A percentile compares a stretch with the other conserved stretches of the same genome.
Evolutionary conservation across 768 basidiomycete species (phyloP).

Genomic region (Pulveroboletus sp.): DNA sequence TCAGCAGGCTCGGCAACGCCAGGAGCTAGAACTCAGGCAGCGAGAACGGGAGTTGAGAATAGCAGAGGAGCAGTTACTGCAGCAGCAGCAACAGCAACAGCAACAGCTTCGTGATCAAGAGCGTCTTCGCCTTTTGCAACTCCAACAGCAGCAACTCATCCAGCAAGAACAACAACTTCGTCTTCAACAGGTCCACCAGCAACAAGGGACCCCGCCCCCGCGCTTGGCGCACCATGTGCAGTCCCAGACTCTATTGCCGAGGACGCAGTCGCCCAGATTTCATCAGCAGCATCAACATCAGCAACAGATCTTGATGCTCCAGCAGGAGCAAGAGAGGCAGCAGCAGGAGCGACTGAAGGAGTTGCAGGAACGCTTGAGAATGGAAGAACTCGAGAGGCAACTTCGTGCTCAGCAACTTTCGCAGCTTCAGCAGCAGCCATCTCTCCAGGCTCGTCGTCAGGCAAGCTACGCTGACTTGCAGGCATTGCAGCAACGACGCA

Average conservation of each 20-base stretch:
- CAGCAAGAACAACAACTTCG: conserved; percentile 34
- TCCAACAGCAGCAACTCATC: conserved; percentile 39
- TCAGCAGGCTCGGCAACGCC: conserved; percentile 39
- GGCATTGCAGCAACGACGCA: conserved; percentile 45
- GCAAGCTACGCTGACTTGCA: conserved; percentile 48
- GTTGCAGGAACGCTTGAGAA: conserved; percentile 57
- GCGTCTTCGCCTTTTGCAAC: conserved; percentile 38
- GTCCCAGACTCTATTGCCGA: conserved; percentile 34
- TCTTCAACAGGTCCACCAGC: conserved; percentile 36
- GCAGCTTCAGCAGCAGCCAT: conserved; percentile 40
- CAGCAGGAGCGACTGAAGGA: conserved; percentile 54
- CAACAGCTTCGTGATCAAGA: conserved; percentile 39
- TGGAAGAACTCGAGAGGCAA: conserved; percentile 65
- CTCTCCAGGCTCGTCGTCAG: conserved; percentile 35
- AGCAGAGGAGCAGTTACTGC: conserved; percentile 33
- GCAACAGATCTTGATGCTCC: conserved; percentile 62
- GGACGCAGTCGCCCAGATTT: conserved; percentile 75
- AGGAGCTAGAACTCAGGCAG: conserved; percentile 42
- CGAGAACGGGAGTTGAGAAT: conserved; percentile 40
- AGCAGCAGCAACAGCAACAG: conserved; percentile 36
- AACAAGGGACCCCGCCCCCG: conserved; percentile 56
- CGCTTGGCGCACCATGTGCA: conserved; percentile 50
- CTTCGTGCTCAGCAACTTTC: conserved; percentile 50
- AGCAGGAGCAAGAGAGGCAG: conserved; percentile 62
- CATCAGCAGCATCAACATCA: conserved; percentile 72